A percentile compares a stretch with the other conserved stretches of the same genome.
phyloP scores from a whole-genome alignment of 1,284 basidiomycete genomes.

The Lentinus polychrous region DNA sequence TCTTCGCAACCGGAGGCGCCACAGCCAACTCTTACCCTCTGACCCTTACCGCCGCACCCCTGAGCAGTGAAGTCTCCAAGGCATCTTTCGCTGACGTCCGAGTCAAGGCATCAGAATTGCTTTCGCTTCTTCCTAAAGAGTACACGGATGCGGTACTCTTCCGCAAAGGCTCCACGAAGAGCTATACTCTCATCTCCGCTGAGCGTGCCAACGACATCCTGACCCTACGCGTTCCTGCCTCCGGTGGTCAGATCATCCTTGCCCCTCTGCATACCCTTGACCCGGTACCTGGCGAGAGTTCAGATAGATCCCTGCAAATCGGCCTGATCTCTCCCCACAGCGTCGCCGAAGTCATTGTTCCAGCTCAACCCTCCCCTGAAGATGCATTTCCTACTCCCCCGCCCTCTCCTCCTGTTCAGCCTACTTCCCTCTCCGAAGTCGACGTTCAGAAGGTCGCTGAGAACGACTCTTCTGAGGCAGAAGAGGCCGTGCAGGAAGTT shows the following conservation, averaged over 20 bases:
- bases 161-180: conserved; percentile 9
- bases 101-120: not conserved
- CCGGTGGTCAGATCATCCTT: conserved; percentile 14
- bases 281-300: not conserved
- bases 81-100: not conserved
- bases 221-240: conserved; percentile 8
- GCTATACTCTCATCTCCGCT: conserved; percentile 12
- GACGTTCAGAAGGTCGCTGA: not conserved
- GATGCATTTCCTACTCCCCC: conserved; percentile 13
- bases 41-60: not conserved
- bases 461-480: not conserved
- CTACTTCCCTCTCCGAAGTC: not conserved
- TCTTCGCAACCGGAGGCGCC: conserved; percentile 1
- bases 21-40: conserved; percentile 2
- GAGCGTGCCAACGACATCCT: conserved; percentile 8
- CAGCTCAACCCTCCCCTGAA: not conserved
- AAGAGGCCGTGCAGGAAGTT: not conserved
- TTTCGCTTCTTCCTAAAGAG: not conserved
- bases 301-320: conserved; percentile 8
- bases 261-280: conserved; percentile 9
- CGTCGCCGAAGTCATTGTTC: conserved; percentile 7
- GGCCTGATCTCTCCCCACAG: conserved; percentile 10
- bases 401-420: conserved; percentile 11
- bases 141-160: conserved; percentile 12
- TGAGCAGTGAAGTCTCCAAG: too few species aligned